A percentile compares a stretch with the other conserved stretches of the same genome.
Conservation (phyloP, 805 yeast species). For the Candida silvatica region DNA sequence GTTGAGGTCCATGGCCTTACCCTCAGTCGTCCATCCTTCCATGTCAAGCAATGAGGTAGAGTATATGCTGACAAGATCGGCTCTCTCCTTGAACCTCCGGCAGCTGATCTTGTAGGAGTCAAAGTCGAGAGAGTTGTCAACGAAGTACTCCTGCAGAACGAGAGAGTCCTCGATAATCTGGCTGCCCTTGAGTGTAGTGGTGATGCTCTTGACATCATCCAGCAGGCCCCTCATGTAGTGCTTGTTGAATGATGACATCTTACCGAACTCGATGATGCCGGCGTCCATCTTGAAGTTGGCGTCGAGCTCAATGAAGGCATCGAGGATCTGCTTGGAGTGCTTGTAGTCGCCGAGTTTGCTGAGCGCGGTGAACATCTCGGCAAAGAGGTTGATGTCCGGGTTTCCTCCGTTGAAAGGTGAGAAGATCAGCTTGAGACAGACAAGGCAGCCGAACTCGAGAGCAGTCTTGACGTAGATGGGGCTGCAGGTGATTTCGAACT, state of each 20-base stretch:
- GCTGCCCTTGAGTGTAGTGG: constrained; percentile 1
- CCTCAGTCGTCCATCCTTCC: too few species aligned
- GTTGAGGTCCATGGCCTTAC: too few species aligned
- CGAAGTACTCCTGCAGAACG: not conserved
- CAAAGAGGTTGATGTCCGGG: constrained; percentile 4
- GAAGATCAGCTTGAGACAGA: constrained; percentile 8
- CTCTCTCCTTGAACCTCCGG: not conserved
- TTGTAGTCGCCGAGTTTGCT: constrained; percentile 6
- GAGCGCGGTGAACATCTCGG: constrained; percentile 7
- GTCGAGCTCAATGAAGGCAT: constrained; percentile 7
- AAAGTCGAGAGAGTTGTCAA: not conserved
- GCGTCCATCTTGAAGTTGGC: constrained; percentile 3
- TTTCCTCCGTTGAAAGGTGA: constrained; percentile 5
- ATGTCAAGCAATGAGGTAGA: too few species aligned
- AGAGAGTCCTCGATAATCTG: not conserved
- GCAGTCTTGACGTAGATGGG: constrained; percentile 16
- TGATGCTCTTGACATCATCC: constrained; percentile 6
- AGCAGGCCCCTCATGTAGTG: constrained; percentile 7
- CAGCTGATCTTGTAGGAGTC: not conserved
- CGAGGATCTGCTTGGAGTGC: constrained; percentile 9
- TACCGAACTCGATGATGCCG: constrained; percentile 3
- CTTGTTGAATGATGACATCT: constrained; percentile 3
- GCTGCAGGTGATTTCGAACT: constrained; percentile 7
- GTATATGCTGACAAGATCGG: too few species aligned
- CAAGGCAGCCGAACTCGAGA: constrained; percentile 14